Evolutionary conservation across 768 basidiomycete species (phyloP).

Genomic region (Russula sp.): DNA sequence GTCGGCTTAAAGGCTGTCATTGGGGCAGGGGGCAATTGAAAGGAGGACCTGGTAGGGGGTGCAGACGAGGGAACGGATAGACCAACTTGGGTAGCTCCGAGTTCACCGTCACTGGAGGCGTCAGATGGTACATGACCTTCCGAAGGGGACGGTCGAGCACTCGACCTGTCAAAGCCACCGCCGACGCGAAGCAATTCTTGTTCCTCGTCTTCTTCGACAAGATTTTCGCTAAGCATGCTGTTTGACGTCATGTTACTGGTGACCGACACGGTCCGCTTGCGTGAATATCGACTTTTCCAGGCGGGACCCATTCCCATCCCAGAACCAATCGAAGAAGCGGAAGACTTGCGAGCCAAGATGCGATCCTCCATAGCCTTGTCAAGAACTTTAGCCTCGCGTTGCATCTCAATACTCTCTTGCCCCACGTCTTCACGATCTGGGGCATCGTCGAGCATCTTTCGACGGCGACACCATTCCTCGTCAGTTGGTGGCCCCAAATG

Average conservation of each 20-base stretch:
- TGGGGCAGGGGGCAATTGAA: slow-evolving; percentile 27
- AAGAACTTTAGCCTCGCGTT: slow-evolving; percentile 74
- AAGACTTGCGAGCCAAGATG: slow-evolving; percentile 64
- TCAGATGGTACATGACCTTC: slow-evolving; percentile 27
- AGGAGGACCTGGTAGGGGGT: slow-evolving; percentile 17
- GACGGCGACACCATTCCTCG: slow-evolving; percentile 73
- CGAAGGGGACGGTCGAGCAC: slow-evolving; percentile 29
- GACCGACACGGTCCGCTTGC: slow-evolving; percentile 67
- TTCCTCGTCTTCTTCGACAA: slow-evolving; percentile 80
- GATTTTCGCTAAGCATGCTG: slow-evolving; percentile 70
- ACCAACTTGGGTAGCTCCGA: slow-evolving; percentile 6
- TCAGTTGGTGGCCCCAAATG: slow-evolving; percentile 46
- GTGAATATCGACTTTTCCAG: slow-evolving; percentile 59
- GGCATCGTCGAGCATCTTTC: slow-evolving; percentile 51
- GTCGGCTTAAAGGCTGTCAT: slow-evolving; percentile 47
- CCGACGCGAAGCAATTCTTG: slow-evolving; percentile 60
- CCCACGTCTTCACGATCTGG: slow-evolving; percentile 45
- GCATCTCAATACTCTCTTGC: slow-evolving; percentile 47
- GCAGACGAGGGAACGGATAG: slow-evolving; percentile 10
- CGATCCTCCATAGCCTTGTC: slow-evolving; percentile 88
- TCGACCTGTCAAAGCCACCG: slow-evolving; percentile 47
- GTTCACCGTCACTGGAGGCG: slow-evolving; percentile 26
- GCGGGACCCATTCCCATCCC: slow-evolving; percentile 61
- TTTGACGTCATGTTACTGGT: slow-evolving; percentile 61
- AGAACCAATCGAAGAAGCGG: slow-evolving; percentile 55